Evolutionary conservation across 164 flowering plant genomes (phyloP), one percentile per base, ranked within the genome.

Genomic region (Protea cynaroides): DNA sequence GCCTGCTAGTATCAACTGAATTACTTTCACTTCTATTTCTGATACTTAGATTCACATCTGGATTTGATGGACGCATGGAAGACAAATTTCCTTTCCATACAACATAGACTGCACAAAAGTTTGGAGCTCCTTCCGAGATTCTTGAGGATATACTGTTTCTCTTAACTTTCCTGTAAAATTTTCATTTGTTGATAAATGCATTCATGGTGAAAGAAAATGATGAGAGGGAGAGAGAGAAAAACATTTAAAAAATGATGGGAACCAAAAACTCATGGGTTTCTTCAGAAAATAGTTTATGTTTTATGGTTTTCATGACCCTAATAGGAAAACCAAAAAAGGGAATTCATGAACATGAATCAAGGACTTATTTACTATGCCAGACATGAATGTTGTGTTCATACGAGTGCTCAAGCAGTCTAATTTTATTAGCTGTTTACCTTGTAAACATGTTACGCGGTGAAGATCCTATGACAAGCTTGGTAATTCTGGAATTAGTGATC

Each of bases 401-500:
- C 5, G 34, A 29, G 34, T n/a, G n/a, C 34, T 29, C 34, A 29
- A 23, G 3, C 25, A 49, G 36, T 19, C 47, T 47, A 43, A 21
- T 49, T 43, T 51, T 51, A 24, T 49, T 5, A 34, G 25, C 46
- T 68, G 65, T 63, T 11, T 43, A 89, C 97, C 97, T 81, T 56
- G 78, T 40, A 62, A 92, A 86, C 52, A 84, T 47, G 66, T 84
- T 61, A 58, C 65, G 65, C 23, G 93, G 81, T 61, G 96, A 70
- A 37, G 83, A 81, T 47, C 98, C 96, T 12, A 92, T 76, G 22
- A 92, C 95, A 65, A 92, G 93, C 67, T 81, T 80, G 25, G 23
- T 67, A 52, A 81, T 80, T 24, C 38, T 25, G 25, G 47, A 43
- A 54, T 74, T 81, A 6, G 73, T 61, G 62, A 85, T 71, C 69